phyloP scores from a whole-genome alignment of 441 rosid genomes.

The Cnidoscolus chayamansa region DNA sequence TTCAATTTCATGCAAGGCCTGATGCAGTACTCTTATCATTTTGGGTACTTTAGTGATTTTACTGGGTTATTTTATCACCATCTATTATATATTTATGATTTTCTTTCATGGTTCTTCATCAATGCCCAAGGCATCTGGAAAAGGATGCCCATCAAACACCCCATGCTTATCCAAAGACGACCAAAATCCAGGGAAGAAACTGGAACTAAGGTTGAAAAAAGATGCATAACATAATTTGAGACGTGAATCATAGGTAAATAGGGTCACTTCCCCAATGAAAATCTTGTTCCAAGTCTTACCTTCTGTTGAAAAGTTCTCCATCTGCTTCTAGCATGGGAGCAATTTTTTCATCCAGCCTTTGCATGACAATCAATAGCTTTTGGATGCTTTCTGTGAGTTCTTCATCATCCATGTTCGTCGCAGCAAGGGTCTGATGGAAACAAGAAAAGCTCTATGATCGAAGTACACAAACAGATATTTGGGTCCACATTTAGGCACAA shows the following conservation, averaged over 20 bases:
- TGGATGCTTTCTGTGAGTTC: constrained; percentile 90
- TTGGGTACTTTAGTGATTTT: too few relatives aligned
- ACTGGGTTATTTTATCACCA: too few relatives aligned
- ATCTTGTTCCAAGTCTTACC: constrained; percentile 35
- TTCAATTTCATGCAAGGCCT: background rate
- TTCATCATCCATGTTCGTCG: constrained; percentile 79
- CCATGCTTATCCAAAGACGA: background rate
- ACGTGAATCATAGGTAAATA: background rate
- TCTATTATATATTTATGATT: too few relatives aligned
- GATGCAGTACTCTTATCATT: too few relatives aligned
- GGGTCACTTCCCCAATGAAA: background rate
- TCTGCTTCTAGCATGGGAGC: constrained; percentile 84
- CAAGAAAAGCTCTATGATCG: background rate
- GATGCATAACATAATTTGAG: constrained; percentile 1
- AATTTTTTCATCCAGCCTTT: constrained; percentile 81
- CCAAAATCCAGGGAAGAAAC: background rate
- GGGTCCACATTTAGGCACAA: background rate
- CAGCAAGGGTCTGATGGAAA: constrained; percentile 70
- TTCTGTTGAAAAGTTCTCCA: constrained; percentile 83
- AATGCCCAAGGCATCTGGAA: background rate
- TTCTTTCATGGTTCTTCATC: too few relatives aligned
- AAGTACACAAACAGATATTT: background rate
- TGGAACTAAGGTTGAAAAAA: background rate
- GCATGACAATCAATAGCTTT: constrained; percentile 92
- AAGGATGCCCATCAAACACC: background rate